phyloP scores from a whole-genome alignment of 2,329 filamentous ascomycete species.

The Coniella vitis region DNA sequence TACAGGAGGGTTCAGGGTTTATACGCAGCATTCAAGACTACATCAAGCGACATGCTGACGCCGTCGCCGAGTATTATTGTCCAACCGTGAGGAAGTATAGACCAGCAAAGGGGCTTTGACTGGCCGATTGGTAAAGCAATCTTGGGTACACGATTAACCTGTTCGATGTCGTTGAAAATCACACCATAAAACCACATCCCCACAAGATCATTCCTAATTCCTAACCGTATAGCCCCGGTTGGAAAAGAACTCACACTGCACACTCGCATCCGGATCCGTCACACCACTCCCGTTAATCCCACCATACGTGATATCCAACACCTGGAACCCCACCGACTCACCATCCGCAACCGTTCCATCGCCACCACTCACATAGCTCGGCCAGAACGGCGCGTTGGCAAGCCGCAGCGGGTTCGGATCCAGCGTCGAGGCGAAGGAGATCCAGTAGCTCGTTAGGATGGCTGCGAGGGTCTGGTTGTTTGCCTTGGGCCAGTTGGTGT shows the following conservation, averaged over 20 bases:
- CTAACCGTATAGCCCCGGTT: conserved; percentile 9
- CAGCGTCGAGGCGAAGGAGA: conserved; percentile 39
- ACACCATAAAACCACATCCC: too few relatives aligned
- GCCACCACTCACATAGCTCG: conserved; percentile 6
- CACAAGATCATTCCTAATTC: too few relatives aligned
- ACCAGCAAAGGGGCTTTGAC: too few relatives aligned
- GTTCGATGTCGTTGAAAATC: too few relatives aligned
- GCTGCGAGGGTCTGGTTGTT: conserved; percentile 36
- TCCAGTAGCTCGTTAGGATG: conserved; percentile 41
- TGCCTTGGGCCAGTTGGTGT: conserved; percentile 15
- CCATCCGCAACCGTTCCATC: background rate
- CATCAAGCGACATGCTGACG: too few relatives aligned
- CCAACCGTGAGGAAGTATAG: too few relatives aligned
- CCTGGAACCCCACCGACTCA: conserved; percentile 5
- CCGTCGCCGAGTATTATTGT: too few relatives aligned
- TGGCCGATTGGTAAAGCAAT: too few relatives aligned
- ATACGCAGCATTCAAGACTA: too few relatives aligned
- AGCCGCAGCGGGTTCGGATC: conserved; percentile 35
- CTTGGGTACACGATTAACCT: too few relatives aligned
- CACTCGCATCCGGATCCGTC: conserved; percentile 4
- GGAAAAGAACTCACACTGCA: conserved; percentile 10
- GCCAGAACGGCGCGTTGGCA: conserved; percentile 34
- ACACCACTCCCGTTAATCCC: background rate
- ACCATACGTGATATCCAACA: conserved; percentile 4
- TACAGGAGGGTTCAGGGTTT: too few relatives aligned